Evolutionary conservation across 1,284 basidiomycete genomes (phyloP).

Genomic region (Melampsora larici-populina): DNA sequence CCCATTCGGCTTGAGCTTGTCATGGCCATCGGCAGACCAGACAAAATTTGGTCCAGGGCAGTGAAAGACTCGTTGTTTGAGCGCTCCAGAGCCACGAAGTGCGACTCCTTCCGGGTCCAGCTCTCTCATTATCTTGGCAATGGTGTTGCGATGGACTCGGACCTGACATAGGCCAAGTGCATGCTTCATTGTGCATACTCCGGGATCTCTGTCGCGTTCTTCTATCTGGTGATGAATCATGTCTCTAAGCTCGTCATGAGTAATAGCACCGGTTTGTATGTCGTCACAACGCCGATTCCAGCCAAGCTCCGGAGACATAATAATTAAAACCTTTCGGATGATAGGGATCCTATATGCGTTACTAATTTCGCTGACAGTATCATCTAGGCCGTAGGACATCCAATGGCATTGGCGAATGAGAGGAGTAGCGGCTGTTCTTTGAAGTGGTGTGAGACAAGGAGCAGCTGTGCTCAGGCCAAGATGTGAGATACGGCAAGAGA

Average conservation of each 20-base stretch:
- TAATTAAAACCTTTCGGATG: too few species aligned
- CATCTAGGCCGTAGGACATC: too few species aligned
- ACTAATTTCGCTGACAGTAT: too few species aligned
- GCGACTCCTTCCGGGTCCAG: slow-evolving; percentile 7
- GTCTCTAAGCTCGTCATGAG: background rate
- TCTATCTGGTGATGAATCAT: background rate
- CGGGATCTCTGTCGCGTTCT: background rate
- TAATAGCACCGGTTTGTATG: background rate
- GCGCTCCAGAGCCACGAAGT: background rate
- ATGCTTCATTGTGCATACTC: background rate
- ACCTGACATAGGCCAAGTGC: background rate
- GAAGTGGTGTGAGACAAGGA: too few species aligned
- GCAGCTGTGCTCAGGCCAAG: too few species aligned
- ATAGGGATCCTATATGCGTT: too few species aligned
- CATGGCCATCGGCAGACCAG: slow-evolving; percentile 23
- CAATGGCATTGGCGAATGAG: too few species aligned
- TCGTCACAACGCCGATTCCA: background rate
- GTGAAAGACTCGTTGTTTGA: background rate
- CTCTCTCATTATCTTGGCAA: background rate
- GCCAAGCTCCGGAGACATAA: background rate
- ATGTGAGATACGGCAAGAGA: too few species aligned
- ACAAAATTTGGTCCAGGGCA: slow-evolving; percentile 1
- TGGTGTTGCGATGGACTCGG: background rate
- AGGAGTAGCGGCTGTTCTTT: too few species aligned
- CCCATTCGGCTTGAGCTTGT: background rate